Base-by-base conservation (phyloP, 768 basidiomycete species). In the Lactifluus subvellereus region DNA sequence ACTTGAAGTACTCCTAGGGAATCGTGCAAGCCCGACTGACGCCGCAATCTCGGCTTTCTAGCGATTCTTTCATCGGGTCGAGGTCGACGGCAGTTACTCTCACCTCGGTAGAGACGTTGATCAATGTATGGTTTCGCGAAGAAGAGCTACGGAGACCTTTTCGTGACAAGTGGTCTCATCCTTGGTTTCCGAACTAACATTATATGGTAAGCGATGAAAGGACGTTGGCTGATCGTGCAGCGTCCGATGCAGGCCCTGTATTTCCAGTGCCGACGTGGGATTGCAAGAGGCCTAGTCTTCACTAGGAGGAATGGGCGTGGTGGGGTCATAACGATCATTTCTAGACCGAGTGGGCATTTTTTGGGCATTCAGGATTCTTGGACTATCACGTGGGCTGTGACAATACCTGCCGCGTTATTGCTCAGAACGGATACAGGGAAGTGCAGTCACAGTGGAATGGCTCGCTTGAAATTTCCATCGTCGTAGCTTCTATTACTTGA, bases 261-360 rank as follows among this genome's bases (percentile, higher is more conserved):
- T 69, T 75, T 76, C 62, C 71, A 68, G 45, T 69, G 69, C 59
- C 69, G 63, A 32, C 72, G 72, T 5, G 74, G 74, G 9, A 65
- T 75, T 6, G 72, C 76, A 13, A 75, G 74, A 18, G 74, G 73
- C 42, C 65, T 76, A 48, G 75, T 75, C 9, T 74, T 75, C 56
- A 69, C 70, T 0, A 70, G 72, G 8, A 69, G 68, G 32, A 37
- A 27, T 27, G 76, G 73, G 6, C 64, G 74, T n/a, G 73, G 74
- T 37, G 75, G 72, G 30, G 75, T 69, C 14, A 60, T 73, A 8
- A 68, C 72, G 1, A 43, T 6, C 42, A 43, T 18, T 18, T 27
- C 27, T 27, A 27, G 27, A 27, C 27, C 3, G 27, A 27, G 2
- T 2, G 27, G 27, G 27, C 27, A 27, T 27, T 27, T 37, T 37